These are phyloP conservation scores for Heterobasidion annosum DNA, from an alignment of 1,284 basidiomycete genomes.

Conservation along the genomic window DNA sequence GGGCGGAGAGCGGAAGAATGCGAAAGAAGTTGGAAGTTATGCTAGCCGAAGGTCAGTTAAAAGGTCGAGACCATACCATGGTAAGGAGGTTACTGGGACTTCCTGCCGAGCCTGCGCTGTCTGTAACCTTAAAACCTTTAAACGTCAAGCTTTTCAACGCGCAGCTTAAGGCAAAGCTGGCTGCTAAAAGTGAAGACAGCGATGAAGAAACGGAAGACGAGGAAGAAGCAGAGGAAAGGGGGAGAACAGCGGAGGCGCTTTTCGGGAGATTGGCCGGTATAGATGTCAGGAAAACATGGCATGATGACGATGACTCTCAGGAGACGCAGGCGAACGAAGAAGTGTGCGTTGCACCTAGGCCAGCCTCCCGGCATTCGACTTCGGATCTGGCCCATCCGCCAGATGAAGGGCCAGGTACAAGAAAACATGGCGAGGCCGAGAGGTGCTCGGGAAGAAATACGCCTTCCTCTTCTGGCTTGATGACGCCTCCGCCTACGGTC, in stretches of 20 bases:
- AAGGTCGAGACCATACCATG: not conserved
- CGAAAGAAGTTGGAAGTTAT: slow-evolving; percentile 34
- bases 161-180: not conserved
- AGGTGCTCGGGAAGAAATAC: too few relatives aligned
- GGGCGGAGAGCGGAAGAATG: slow-evolving; percentile 42
- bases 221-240: not conserved
- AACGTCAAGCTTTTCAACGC: too few relatives aligned
- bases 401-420: too few relatives aligned
- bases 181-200: not conserved
- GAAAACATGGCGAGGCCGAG: too few relatives aligned
- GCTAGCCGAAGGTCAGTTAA: not conserved
- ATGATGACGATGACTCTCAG: too few relatives aligned
- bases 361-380: too few relatives aligned
- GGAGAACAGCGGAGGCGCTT: not conserved
- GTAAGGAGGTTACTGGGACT: not conserved
- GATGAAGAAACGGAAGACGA: not conserved
- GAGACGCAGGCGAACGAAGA: too few relatives aligned
- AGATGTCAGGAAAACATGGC: not conserved
- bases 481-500: too few relatives aligned
- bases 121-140: not conserved
- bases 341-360: too few relatives aligned
- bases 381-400: too few relatives aligned
- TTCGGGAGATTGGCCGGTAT: not conserved
- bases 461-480: too few relatives aligned
- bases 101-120: not conserved